Evolutionary conservation across 1,139 yeast genomes (phyloP), one percentile per base, ranked within the genome.

Genomic region (Zygotorulaspora mrakii): DNA sequence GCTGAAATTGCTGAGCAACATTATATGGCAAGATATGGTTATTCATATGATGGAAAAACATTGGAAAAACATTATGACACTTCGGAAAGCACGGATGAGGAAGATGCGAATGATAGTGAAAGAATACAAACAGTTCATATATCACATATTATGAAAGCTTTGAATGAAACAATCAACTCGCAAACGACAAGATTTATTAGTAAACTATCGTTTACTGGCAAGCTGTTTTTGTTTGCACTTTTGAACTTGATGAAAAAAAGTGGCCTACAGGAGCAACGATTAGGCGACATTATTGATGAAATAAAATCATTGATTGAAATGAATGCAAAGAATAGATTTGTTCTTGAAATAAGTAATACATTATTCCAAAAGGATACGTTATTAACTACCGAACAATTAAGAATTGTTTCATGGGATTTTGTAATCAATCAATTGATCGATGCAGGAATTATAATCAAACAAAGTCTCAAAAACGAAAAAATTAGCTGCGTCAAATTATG

Each of bases 271-370:
- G 96, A 86, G 49, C 79, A 79, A 47, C 59, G 79, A 1, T 58
- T 88, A 37, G 91, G 91, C 17, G 94, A 84, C 48, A 70, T 88
- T 1, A 69, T 85, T 25, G 94, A 85, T 55, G 96, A 89, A 55
- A 72, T 86, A 58, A 76, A 74, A 43, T 71, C 73, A 17, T 53
- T 74, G 10, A 63, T 73, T 5, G 64, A 66, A 18, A 51, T 71
- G 14, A 66, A 65, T 38, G 58, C 66, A 2, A 56, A 53, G 20
- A 54, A 61, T 16, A 57, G 55, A 32, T 56, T 48, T 24, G 48
- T 58, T 11, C 40, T 54, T 28, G 61, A 52, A 4, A 55, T 62
- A 8, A 53, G 55, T n/a, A 45, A 55, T 3, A 53, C 61, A 6
- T 37, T 64, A 22, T 59, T 47, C 35, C 53, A 50, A 14, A 44